Evolutionary conservation across 305 asterid genomes (phyloP), one percentile per base, ranked within the genome.

Genomic region (Fraxinus latifolia): DNA sequence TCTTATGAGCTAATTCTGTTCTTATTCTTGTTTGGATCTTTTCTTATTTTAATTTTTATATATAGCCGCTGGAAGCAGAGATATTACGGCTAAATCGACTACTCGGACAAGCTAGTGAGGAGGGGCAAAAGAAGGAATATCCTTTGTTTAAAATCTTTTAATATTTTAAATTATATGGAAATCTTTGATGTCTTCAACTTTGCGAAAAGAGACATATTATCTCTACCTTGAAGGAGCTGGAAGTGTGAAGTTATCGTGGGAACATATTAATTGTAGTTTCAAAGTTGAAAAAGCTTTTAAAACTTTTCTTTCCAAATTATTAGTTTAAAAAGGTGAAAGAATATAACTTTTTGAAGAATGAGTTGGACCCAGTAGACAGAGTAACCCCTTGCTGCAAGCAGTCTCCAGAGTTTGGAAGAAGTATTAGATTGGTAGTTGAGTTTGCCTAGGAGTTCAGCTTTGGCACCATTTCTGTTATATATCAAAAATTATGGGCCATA

Each of bases 71-170:
- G 88, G 93, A 91, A 82, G 85, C 91, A 58, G 99, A 96, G 87
- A 85, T 91, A 82, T 83, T 80, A 84, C 88, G 87, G 86, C 90
- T 96, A 77, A 93, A 89, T 91, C 91, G 91, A 88, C 94, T 95
- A 37, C 92, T 94, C 8, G 95, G 92, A 83, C 95, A 88, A 86
- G 98, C 99, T 82, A 92, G 90, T 77, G 98, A 91, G 90, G 89
- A 90, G 87, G 98, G 97, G 82, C 93, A 85, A 71, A 90, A 91
- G 87, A 92, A 91, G 80, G 96, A 95, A 96, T 96, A 95, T 96
- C 99, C 99, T 96, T 91, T 84, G 68, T 75, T 77, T 74, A 81
- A 77, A 60, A 17, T 37, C 55, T 29, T 74, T 58, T 53, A 78
- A 44, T 80, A 31, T 82, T 32, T 62, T 53, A 34, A 62, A 50